A percentile compares a stretch with the other conserved stretches of the same genome.
phyloP scores from a whole-genome alignment of 345 rosid species.

The Trapa incisa region DNA sequence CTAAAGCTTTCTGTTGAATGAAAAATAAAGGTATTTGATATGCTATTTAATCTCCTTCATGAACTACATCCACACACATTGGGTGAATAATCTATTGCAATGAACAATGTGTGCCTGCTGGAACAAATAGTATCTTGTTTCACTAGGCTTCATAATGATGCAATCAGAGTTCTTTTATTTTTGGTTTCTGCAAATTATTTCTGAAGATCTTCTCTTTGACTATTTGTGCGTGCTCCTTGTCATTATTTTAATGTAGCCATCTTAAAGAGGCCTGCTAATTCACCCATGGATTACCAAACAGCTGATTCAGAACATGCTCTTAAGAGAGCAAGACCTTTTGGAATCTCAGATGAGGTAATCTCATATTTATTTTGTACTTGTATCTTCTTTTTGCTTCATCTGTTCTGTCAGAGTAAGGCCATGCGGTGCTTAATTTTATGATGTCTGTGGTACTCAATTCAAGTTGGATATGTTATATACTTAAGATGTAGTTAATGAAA shows the following conservation, averaged over 20 bases:
- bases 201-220: not conserved
- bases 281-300: constrained; percentile 58
- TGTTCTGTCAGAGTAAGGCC: not conserved
- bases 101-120: not conserved
- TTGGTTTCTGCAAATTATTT: constrained; percentile 16
- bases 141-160: not conserved
- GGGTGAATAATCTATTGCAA: constrained; percentile 15
- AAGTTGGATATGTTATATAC: not conserved
- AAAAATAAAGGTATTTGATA: not conserved
- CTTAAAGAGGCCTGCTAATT: constrained; percentile 53
- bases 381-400: not conserved
- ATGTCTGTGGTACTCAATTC: not conserved
- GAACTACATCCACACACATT: not conserved
- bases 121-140: not conserved
- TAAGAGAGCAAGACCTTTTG: constrained; percentile 52
- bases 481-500: not conserved
- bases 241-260: constrained; percentile 29
- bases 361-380: not conserved
- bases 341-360: constrained; percentile 60
- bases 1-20: not conserved
- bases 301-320: constrained; percentile 63
- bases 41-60: not conserved
- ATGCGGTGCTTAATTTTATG: not conserved
- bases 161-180: constrained; percentile 15
- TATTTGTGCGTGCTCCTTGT: not conserved